Evolutionary conservation across 768 basidiomycete genomes (phyloP).

Genomic region (Boletus fagicola): DNA sequence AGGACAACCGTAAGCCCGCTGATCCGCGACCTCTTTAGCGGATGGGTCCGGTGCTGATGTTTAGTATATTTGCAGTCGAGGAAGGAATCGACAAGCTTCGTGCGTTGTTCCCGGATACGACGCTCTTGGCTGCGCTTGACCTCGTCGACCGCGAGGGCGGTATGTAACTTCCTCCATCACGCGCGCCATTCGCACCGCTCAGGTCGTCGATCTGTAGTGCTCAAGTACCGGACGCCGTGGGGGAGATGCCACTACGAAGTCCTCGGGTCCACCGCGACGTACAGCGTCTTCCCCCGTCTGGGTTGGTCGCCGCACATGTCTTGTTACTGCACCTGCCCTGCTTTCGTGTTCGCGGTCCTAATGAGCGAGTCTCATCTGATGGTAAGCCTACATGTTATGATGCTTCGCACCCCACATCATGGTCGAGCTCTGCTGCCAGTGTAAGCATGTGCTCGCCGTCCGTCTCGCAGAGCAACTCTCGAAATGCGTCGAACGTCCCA

Average conservation of each 20-base stretch:
- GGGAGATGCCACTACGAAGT: conserved; percentile 65
- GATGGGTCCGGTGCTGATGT: neutral
- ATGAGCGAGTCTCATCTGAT: conserved; percentile 58
- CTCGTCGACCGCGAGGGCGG: conserved; percentile 72
- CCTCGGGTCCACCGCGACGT: conserved; percentile 60
- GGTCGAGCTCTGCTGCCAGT: conserved; percentile 42
- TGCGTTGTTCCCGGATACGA: conserved; percentile 57
- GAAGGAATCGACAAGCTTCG: conserved; percentile 55
- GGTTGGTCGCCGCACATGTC: conserved; percentile 40
- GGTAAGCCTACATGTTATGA: conserved; percentile 41
- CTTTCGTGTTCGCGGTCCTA: conserved; percentile 66
- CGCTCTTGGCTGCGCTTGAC: conserved; percentile 70
- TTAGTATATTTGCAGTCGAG: conserved; percentile 38
- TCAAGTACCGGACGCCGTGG: conserved; percentile 58
- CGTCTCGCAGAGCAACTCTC: conserved; percentile 55
- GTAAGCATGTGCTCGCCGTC: conserved; percentile 76
- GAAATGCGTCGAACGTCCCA: conserved; percentile 48
- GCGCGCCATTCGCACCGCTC: neutral
- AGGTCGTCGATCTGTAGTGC: conserved; percentile 41
- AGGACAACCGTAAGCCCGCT: conserved; percentile 32
- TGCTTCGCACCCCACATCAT: neutral
- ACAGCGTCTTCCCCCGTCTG: conserved; percentile 53
- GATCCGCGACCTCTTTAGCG: neutral
- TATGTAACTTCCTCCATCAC: conserved; percentile 29
- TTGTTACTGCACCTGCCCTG: conserved; percentile 73